Percentiles rank a stretch among this genome's conserved stretches.
Conservation (phyloP, 164 flowering plant species). For the Piper longum region DNA sequence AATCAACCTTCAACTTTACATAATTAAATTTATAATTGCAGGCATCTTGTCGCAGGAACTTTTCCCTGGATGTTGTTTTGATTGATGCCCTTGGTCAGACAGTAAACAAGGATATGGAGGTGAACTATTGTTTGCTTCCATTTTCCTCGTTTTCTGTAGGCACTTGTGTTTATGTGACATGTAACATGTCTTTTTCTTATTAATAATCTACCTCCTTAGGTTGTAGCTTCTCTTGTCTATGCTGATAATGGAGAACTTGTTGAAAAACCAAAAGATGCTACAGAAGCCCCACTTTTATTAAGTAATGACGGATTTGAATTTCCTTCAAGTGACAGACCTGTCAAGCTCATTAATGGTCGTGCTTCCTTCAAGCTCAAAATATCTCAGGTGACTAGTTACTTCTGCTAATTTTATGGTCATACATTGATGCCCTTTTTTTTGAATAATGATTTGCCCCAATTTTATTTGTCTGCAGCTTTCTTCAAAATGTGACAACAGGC, state of each 20-base stretch:
- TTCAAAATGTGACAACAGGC: conserved; percentile 70
- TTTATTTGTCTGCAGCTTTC: conserved; percentile 46
- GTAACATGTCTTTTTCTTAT: background rate
- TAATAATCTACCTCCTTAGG: conserved; percentile 17
- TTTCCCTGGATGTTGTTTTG: conserved; percentile 54
- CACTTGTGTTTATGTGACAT: background rate
- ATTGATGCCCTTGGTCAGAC: conserved; percentile 50
- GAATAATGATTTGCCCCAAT: background rate
- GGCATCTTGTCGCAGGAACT: conserved; percentile 76
- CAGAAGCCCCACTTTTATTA: conserved; percentile 70
- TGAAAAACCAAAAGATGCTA: conserved; percentile 48
- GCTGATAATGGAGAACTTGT: conserved; percentile 54
- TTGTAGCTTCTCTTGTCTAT: conserved; percentile 69
- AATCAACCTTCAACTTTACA: background rate
- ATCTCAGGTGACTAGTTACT: conserved; percentile 47
- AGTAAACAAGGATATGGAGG: conserved; percentile 60
- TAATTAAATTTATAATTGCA: conserved; percentile 13
- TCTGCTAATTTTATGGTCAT: background rate
- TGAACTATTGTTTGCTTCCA: conserved; percentile 4
- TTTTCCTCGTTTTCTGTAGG: background rate
- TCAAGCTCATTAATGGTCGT: conserved; percentile 52
- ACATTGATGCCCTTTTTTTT: background rate
- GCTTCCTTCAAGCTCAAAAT: conserved; percentile 85
- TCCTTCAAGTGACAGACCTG: conserved; percentile 51
- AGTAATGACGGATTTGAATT: conserved; percentile 71